phyloP scores from a whole-genome alignment of 495 filamentous ascomycete species.

The Penicillium maclennaniae region DNA sequence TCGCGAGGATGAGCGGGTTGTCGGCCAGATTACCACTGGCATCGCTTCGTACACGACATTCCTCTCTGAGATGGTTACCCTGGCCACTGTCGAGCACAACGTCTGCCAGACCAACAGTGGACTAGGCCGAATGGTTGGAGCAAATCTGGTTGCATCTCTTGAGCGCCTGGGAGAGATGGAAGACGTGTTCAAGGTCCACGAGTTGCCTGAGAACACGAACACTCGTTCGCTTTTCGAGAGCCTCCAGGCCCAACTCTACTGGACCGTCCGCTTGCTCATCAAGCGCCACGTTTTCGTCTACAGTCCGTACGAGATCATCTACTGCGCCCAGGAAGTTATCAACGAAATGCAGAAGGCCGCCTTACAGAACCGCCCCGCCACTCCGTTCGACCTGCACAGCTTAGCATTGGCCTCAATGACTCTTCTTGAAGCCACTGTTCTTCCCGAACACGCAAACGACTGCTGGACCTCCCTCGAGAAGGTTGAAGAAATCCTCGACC shows the following conservation, averaged over 20 bases:
- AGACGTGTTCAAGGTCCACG: constrained; percentile 33
- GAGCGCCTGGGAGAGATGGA: constrained; percentile 40
- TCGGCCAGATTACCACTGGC: constrained; percentile 61
- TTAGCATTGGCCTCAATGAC: constrained; percentile 62
- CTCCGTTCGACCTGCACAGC: constrained; percentile 71
- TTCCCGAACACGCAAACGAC: constrained; percentile 40
- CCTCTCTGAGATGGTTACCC: constrained; percentile 38
- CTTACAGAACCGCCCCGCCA: constrained; percentile 35
- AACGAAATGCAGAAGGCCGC: constrained; percentile 53
- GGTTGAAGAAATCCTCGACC: constrained; percentile 45
- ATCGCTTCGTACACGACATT: constrained; percentile 54
- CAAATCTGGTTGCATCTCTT: constrained; percentile 36
- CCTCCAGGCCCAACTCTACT: constrained; percentile 66
- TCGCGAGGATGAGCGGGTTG: constrained; percentile 59
- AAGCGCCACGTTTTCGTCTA: constrained; percentile 54
- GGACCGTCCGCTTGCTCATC: constrained; percentile 64
- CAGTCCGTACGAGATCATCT: constrained; percentile 58
- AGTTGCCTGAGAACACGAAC: constrained; percentile 26
- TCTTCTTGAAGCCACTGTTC: constrained; percentile 60
- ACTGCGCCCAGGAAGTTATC: constrained; percentile 56
- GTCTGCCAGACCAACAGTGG: constrained; percentile 42
- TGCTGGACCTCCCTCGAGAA: constrained; percentile 44
- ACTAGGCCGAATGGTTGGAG: constrained; percentile 36
- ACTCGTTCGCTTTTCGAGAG: constrained; percentile 36
- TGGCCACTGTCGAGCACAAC: constrained; percentile 34